Evolutionary conservation across 805 yeast genomes (phyloP).

Genomic region (Saccharomycopsis guyanensis): DNA sequence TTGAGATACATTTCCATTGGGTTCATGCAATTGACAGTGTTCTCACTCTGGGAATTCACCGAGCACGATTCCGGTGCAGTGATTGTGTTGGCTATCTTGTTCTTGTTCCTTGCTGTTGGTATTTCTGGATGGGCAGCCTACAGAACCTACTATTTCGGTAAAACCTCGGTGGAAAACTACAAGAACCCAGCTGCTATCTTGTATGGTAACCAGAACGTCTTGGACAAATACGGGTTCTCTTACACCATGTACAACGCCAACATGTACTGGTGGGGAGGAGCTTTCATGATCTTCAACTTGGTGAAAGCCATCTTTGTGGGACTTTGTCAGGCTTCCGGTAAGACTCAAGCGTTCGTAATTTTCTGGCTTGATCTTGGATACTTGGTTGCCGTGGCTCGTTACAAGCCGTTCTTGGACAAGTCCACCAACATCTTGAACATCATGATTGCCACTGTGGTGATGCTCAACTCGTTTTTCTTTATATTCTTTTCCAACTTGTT

Average conservation of each 20-base stretch:
- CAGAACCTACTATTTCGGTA: constrained; percentile 59
- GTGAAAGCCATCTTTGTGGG: constrained; percentile 68
- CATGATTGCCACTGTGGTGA: constrained; percentile 60
- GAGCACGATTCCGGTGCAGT: constrained; percentile 82
- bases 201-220: constrained; percentile 66
- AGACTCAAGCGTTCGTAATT: constrained; percentile 68
- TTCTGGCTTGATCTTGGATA: constrained; percentile 71
- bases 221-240: constrained; percentile 79
- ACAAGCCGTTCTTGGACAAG: constrained; percentile 71
- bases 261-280: constrained; percentile 76
- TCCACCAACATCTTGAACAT: constrained; percentile 75
- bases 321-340: constrained; percentile 74
- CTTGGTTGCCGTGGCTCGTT: constrained; percentile 53
- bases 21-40: constrained; percentile 68
- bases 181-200: constrained; percentile 83
- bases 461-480: constrained; percentile 77
- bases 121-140: constrained; percentile 59
- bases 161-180: constrained; percentile 46
- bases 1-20: constrained; percentile 78
- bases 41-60: constrained; percentile 84
- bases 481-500: constrained; percentile 79
- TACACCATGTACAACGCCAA: constrained; percentile 83
- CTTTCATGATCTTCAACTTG: constrained; percentile 51
- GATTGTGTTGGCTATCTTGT: constrained; percentile 68
- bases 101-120: constrained; percentile 52